Evolutionary conservation across 495 filamentous ascomycete species (phyloP).

Genomic region (Penicillium lividum): DNA sequence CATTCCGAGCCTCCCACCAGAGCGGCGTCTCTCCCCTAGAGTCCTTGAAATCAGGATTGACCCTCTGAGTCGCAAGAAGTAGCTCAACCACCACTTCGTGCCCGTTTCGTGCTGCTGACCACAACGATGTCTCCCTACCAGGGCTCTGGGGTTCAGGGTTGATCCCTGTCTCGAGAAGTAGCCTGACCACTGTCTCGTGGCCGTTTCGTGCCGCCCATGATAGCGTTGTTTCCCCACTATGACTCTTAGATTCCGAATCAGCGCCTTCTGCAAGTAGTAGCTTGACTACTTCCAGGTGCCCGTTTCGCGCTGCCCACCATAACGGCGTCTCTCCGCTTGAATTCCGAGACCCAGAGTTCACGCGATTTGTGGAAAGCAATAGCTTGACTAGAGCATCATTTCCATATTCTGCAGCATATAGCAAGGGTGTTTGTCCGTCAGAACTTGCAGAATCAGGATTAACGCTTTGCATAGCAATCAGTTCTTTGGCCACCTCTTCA

Average conservation of each 20-base stretch:
- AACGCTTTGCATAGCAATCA: background rate
- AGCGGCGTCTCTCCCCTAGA: background rate
- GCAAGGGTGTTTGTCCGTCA: background rate
- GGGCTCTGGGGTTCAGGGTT: background rate
- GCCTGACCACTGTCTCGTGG: background rate
- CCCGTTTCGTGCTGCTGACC: background rate
- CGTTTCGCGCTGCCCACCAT: background rate
- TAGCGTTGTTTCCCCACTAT: background rate
- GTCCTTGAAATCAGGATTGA: background rate
- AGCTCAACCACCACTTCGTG: background rate
- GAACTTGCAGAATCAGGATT: background rate
- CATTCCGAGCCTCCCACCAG: background rate
- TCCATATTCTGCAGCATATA: background rate
- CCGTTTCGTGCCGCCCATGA: background rate
- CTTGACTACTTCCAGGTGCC: background rate
- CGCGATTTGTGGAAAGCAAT: background rate
- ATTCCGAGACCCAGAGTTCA: background rate
- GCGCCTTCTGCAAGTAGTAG: background rate
- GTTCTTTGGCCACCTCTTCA: background rate
- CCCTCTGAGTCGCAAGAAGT: background rate
- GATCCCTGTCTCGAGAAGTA: background rate
- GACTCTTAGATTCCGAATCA: background rate
- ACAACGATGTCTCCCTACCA: background rate
- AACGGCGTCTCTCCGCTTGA: background rate
- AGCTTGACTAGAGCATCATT: background rate